Evolutionary conservation across 2,329 filamentous ascomycete species (phyloP).

Genomic region (Calcarisporium arbuscula): DNA sequence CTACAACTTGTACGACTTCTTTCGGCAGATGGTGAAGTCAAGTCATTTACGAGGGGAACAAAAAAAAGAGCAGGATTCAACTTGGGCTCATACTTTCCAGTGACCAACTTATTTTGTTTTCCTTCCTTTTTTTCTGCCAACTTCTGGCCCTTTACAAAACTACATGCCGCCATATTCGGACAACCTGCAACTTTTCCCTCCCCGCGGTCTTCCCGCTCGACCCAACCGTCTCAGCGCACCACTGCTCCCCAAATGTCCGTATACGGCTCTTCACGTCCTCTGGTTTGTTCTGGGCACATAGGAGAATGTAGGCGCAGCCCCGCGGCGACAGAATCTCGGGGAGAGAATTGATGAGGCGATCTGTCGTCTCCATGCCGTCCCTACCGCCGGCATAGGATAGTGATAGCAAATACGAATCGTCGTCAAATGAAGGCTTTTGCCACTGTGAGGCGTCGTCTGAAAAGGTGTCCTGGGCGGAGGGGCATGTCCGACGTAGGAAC

Average conservation of each 20-base stretch:
- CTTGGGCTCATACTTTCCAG: slow-evolving; percentile 2
- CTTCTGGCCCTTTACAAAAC: neutral
- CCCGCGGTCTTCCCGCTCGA: slow-evolving; percentile 81
- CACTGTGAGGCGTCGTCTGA: slow-evolving; percentile 16
- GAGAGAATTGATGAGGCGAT: slow-evolving; percentile 66
- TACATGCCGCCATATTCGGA: slow-evolving; percentile 71
- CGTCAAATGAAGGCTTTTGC: slow-evolving; percentile 53
- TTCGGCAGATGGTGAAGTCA: slow-evolving; percentile 18
- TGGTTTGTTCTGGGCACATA: slow-evolving; percentile 88
- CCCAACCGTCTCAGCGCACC: slow-evolving; percentile 73
- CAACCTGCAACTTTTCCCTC: slow-evolving; percentile 88
- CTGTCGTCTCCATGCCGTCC: slow-evolving; percentile 92
- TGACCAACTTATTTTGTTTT: slow-evolving; percentile 1
- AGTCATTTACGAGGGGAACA: slow-evolving; percentile 16
- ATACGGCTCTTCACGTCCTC: slow-evolving; percentile 63
- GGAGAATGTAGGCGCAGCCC: slow-evolving; percentile 81
- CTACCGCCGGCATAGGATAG: slow-evolving; percentile 83
- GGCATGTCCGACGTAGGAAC: slow-evolving; percentile 80
- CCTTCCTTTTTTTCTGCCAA: neutral
- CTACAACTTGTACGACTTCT: slow-evolving; percentile 15
- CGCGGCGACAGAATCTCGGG: slow-evolving; percentile 54
- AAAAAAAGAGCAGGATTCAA: slow-evolving; percentile 16
- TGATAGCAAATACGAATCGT: slow-evolving; percentile 75
- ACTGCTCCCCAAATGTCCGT: slow-evolving; percentile 43
- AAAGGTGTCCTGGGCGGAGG: slow-evolving; percentile 30